A percentile compares a stretch with the other conserved stretches of the same genome.
Evolutionary conservation across 2,329 filamentous ascomycete genomes (phyloP).

Genomic region (Cordyceps javanica): DNA sequence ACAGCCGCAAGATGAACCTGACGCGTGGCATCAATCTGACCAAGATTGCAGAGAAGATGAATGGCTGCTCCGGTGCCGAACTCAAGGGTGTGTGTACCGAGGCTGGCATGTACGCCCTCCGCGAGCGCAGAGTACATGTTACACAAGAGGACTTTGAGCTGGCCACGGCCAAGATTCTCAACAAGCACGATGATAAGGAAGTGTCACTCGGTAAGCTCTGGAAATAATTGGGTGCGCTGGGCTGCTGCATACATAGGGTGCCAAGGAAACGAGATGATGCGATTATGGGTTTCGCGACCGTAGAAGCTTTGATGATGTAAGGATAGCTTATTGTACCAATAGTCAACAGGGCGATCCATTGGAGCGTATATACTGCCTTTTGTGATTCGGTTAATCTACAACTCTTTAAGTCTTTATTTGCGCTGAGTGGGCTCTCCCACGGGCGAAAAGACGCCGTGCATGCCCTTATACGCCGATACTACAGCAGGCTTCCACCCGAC

Average conservation of each 20-base stretch:
- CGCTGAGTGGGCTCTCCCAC: slow-evolving; percentile 18
- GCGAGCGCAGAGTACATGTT: slow-evolving; percentile 93
- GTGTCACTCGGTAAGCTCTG: slow-evolving; percentile 81
- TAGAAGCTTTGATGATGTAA: slow-evolving; percentile 9
- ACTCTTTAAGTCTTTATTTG: neutral
- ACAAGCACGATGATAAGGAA: slow-evolving; percentile 99
- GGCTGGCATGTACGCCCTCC: slow-evolving; percentile 94
- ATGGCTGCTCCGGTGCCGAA: slow-evolving; percentile 94
- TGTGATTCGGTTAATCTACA: neutral
- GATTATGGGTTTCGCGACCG: neutral
- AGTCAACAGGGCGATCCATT: slow-evolving; percentile 12
- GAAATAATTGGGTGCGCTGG: slow-evolving; percentile 30
- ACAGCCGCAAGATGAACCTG: slow-evolving; percentile 97
- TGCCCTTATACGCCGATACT: slow-evolving; percentile 54
- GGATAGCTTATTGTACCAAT: slow-evolving; percentile 13
- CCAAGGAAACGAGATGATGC: neutral
- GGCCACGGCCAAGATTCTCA: slow-evolving; percentile 96
- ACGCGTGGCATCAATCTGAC: slow-evolving; percentile 95
- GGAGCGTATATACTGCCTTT: neutral
- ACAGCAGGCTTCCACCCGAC: slow-evolving; percentile 57
- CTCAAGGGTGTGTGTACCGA: slow-evolving; percentile 98
- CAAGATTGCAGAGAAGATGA: slow-evolving; percentile 99
- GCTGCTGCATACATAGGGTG: slow-evolving; percentile 2
- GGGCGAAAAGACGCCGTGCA: slow-evolving; percentile 51
- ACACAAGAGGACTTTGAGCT: slow-evolving; percentile 99